Conservation (phyloP, 1,139 yeast species). For the Yamadazyma atmosphaerica region DNA sequence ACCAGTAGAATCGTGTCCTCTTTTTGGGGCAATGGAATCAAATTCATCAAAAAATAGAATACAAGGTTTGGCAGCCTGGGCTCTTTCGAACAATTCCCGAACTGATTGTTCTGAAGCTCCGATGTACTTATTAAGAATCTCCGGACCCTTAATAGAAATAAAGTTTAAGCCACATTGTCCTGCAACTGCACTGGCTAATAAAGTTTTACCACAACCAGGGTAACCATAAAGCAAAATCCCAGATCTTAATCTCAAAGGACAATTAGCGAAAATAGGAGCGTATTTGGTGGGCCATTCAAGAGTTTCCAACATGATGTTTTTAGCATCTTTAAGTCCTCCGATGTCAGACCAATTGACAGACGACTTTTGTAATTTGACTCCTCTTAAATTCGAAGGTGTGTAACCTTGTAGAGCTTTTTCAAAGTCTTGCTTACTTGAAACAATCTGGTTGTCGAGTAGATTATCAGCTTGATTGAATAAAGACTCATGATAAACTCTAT, state of each 20-base stretch:
- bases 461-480: slow-evolving; percentile 30
- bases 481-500: slow-evolving; percentile 71
- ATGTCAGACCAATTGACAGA: slow-evolving; percentile 81
- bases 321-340: slow-evolving; percentile 84
- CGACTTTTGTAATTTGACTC: slow-evolving; percentile 82
- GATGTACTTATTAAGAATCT: slow-evolving; percentile 89
- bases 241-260: slow-evolving; percentile 84
- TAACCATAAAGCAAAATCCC: slow-evolving; percentile 91
- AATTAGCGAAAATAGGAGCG: slow-evolving; percentile 87
- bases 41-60: slow-evolving; percentile 93
- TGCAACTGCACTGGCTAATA: slow-evolving; percentile 91
- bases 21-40: slow-evolving; percentile 95
- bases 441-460: slow-evolving; percentile 14
- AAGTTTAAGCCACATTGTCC: slow-evolving; percentile 93
- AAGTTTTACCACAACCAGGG: slow-evolving; percentile 97
- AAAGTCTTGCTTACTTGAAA: slow-evolving; percentile 39
- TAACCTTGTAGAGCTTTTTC: slow-evolving; percentile 62
- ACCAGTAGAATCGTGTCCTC: slow-evolving; percentile 98
- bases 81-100: slow-evolving; percentile 89
- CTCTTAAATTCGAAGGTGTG: slow-evolving; percentile 80
- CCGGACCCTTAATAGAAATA: slow-evolving; percentile 95
- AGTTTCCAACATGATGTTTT: slow-evolving; percentile 75
- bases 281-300: slow-evolving; percentile 97
- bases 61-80: slow-evolving; percentile 93
- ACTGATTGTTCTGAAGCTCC: slow-evolving; percentile 98